These are phyloP conservation scores for Cladosporium sp. DNA, from an alignment of 2,329 filamentous ascomycete species.

Conservation along the genomic window DNA sequence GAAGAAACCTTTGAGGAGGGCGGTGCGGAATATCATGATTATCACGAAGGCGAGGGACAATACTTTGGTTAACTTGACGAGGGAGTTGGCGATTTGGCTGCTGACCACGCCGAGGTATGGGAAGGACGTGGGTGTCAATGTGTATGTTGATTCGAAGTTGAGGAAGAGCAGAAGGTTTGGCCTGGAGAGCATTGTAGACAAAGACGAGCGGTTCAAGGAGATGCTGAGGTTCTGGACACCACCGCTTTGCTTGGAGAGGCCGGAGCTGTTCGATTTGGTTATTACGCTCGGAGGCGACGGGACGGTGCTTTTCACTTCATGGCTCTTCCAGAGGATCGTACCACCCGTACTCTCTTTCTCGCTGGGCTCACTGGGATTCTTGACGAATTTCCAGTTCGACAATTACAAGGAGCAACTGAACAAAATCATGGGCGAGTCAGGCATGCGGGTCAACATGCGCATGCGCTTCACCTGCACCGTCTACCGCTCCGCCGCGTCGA, in stretches of 20 bases:
- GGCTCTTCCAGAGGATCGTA: constrained; percentile 87
- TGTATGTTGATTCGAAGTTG: constrained; percentile 97
- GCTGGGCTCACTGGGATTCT: constrained; percentile 79
- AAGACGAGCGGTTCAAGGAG: constrained; percentile 69
- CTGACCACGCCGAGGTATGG: constrained; percentile 86
- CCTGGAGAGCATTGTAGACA: constrained; percentile 64
- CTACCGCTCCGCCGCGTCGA: constrained; percentile 59
- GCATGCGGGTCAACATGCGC: constrained; percentile 94
- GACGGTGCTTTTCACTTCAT: constrained; percentile 82
- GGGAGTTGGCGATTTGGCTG: constrained; percentile 84
- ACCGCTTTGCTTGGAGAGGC: constrained; percentile 87
- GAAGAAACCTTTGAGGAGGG: constrained; percentile 83
- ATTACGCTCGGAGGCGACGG: constrained; percentile 82
- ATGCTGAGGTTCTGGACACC: constrained; percentile 97
- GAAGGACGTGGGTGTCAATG: constrained; percentile 84
- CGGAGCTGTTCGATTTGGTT: constrained; percentile 94
- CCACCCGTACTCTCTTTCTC: constrained; percentile 82
- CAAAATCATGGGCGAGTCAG: constrained; percentile 85
- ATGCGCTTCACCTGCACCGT: constrained; percentile 99
- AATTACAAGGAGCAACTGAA: constrained; percentile 83
- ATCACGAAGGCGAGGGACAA: constrained; percentile 98
- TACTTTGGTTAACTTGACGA: constrained; percentile 80
- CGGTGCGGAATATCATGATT: constrained; percentile 94
- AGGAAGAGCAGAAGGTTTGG: constrained; percentile 85
- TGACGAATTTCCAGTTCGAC: constrained; percentile 84